phyloP scores from a whole-genome alignment of 306 rosid genomes.

The Neltuma alba region DNA sequence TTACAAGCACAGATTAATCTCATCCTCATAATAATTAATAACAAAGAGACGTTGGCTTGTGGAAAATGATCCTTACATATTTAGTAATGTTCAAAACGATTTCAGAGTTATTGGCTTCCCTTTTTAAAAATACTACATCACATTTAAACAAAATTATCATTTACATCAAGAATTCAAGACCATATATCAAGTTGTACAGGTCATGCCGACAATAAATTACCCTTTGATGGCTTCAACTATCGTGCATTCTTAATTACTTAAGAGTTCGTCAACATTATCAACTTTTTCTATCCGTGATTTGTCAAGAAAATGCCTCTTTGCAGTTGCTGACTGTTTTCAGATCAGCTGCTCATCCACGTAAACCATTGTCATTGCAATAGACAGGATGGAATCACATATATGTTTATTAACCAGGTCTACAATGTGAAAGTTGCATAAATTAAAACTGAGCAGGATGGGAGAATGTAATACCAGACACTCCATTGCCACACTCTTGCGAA shows the following conservation, averaged over 20 bases:
- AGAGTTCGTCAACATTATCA: neutral
- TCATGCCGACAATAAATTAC: neutral
- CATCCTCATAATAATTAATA: neutral
- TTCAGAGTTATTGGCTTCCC: neutral
- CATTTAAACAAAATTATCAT: conserved; percentile 15
- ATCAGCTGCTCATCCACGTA: conserved; percentile 21
- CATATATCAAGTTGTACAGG: neutral
- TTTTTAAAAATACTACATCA: neutral
- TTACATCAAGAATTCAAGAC: neutral
- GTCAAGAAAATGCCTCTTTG: conserved; percentile 7
- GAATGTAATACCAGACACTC: conserved; percentile 66
- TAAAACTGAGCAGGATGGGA: conserved; percentile 27
- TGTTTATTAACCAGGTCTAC: neutral
- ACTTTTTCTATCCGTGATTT: conserved; percentile 14
- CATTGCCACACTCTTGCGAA: conserved; percentile 92
- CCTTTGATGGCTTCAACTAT: neutral
- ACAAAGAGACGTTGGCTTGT: conserved; percentile 2
- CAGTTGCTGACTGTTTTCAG: conserved; percentile 18
- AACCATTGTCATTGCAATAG: conserved; percentile 12
- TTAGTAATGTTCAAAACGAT: conserved; percentile 16
- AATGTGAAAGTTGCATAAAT: conserved; percentile 3
- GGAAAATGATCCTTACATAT: conserved; percentile 13
- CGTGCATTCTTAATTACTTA: neutral
- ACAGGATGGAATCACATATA: conserved; percentile 14
- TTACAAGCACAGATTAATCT: conserved; percentile 25